Evolutionary conservation across 2,329 filamentous ascomycete genomes (phyloP), one percentile per base, ranked within the genome.

Genomic region (Talaromyces sp.): DNA sequence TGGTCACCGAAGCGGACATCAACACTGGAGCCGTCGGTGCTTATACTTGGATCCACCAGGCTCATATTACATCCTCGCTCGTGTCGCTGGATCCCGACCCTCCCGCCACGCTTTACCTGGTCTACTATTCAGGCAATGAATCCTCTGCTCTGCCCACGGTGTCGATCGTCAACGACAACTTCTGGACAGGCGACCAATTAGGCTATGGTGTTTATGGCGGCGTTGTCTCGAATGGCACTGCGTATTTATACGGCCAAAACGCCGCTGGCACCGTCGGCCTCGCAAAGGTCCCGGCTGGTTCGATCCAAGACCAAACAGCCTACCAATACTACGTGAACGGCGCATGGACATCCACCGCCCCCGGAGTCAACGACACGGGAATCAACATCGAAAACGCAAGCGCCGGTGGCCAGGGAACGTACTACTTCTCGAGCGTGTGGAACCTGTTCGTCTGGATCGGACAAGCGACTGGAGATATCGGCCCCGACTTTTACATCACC

Each of bases 361-460:
- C 54, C 8, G 43, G 46, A 3, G 43, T 65, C 51, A 57, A 59
- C 7, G 59, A 63, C 21, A 59, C 46, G 3, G 53, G 43, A 5
- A 60, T 66, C 13, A 61, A 62, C 19, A 63, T 71, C 21, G 52
- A 65, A 38, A 71, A 71, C 59, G 68, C 64, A 13, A 66, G 67
- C 21, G 67, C 68, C 13, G 68, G 67, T 14, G 67, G 67, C 19
- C 69, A 72, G 53, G 69, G 69, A 13, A 71, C 68, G 1, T 71
- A 66, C 60, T 73, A 71, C 62, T 70, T 67, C 61, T 69, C 65
- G 31, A 56, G 62, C 11, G 61, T 64, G 43, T 71, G 66, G 64
- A n/a, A 64, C 4, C 64, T 67, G 0, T 71, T 66, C 63, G 64
- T 73, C 41, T 73, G 69, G 71, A 69, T 73, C 41, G 71, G 71